phyloP scores from a whole-genome alignment of 768 basidiomycete genomes.

The Leccinum longicurvipes region DNA sequence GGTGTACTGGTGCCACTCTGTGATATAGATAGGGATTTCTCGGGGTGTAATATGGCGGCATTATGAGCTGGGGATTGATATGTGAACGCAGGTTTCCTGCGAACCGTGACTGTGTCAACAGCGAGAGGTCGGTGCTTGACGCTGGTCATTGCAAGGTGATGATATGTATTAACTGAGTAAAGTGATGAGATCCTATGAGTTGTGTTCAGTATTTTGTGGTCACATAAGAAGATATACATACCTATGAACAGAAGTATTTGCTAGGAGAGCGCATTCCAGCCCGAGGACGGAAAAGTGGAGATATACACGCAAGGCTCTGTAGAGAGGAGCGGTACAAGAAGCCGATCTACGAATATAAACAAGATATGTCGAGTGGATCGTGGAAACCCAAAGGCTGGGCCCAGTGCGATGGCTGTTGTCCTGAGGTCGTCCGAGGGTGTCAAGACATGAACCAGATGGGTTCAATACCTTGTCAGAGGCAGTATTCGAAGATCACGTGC shows the following conservation, averaged over 20 bases:
- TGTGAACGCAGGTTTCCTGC: conserved; percentile 56
- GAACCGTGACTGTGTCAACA: conserved; percentile 27
- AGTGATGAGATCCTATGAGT: conserved; percentile 11
- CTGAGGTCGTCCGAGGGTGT: conserved; percentile 10
- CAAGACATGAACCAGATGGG: conserved; percentile 22
- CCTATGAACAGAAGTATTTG: conserved; percentile 20
- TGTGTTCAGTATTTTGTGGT: background rate
- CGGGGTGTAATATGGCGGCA: conserved; percentile 24
- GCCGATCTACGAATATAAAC: conserved; percentile 20
- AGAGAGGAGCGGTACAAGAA: conserved; percentile 4
- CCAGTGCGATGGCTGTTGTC: conserved; percentile 8
- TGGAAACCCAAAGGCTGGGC: conserved; percentile 6
- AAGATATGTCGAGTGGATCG: conserved; percentile 17
- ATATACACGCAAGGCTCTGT: conserved; percentile 14
- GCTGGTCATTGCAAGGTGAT: conserved; percentile 20
- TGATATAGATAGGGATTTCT: conserved; percentile 16
- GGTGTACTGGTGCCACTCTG: conserved; percentile 15
- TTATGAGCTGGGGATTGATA: conserved; percentile 53
- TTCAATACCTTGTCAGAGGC: conserved; percentile 12
- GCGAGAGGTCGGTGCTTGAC: conserved; percentile 14
- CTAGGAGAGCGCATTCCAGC: conserved; percentile 24
- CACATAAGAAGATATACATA: conserved; percentile 1
- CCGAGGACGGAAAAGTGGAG: conserved; percentile 5
- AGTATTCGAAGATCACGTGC: conserved; percentile 24
- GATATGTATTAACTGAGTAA: conserved; percentile 5